Evolutionary conservation across 768 basidiomycete genomes (phyloP), one percentile per base, ranked within the genome.

Genomic region (Cystobasidium tubakii): DNA sequence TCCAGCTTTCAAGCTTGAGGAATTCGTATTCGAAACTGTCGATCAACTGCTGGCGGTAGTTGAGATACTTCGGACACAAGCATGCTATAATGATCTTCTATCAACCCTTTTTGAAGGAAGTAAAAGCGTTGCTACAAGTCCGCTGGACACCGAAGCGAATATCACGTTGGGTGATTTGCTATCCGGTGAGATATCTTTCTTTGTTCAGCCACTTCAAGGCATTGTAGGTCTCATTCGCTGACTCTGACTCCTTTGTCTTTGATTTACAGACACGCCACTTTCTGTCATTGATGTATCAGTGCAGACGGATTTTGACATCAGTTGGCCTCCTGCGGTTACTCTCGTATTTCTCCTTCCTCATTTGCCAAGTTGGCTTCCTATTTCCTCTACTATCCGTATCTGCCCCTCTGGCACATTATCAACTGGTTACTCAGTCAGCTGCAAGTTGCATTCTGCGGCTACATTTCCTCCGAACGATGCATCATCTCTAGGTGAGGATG

Each of bases 281-380:
- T n/a, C 39, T 23, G 19, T 12, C 1, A 31, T 69, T 13, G 19
- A 42, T 29, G 23, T 69, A 15, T 9, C 50, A 15, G 50, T 69
- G 21, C 31, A 44, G 31, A 44, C 66, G 44, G 66, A 69, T 27
- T 7, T 29, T 2, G 44, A 44, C 12, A 31, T 43, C 6, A 60
- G 57, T 19, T 71, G 34, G 53, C 69, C 69, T 3, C 69, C 69
- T n/a, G 34, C 53, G 3, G 15, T 71, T 3, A 23, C 9, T 19
- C 33, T 44, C 27, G 12, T n/a, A 2, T 71, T n/a, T 31, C 29
- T 60, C 7, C 55, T 71, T 17, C 55, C 69, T 25, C 36, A 36
- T 19, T n/a, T 71, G 13, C 69, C 69, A 27, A 46, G 69, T 53
- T 36, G 54, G 69, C 36, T 71, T n/a, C 54, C 69, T n/a, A n/a